phyloP scores from a whole-genome alignment of 2,329 filamentous ascomycete species.

The Xylariaceae sp. region DNA sequence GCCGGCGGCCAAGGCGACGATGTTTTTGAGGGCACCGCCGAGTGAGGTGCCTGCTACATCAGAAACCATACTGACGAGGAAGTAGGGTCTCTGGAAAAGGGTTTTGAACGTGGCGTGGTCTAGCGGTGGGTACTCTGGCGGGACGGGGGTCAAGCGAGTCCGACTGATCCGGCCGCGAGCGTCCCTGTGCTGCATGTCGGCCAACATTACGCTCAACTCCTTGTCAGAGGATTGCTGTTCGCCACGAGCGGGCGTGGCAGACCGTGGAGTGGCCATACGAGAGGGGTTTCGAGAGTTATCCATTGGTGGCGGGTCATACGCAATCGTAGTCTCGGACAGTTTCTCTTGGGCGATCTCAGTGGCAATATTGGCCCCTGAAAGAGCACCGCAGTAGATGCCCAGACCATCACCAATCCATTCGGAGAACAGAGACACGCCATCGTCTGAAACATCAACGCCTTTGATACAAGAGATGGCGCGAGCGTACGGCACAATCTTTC shows the following conservation, averaged over 20 bases:
- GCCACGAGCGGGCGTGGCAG: conserved; percentile 44
- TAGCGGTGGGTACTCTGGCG: conserved; percentile 75
- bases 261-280: conserved; percentile 43
- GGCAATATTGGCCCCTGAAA: conserved; percentile 95
- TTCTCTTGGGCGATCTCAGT: conserved; percentile 92
- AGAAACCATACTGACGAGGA: conserved; percentile 88
- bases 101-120: conserved; percentile 77
- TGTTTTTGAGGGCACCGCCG: conserved; percentile 91
- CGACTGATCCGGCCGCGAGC: conserved; percentile 61
- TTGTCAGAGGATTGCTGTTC: conserved; percentile 42
- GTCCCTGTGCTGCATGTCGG: conserved; percentile 60
- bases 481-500: conserved; percentile 85
- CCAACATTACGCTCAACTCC: conserved; percentile 47
- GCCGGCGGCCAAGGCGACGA: conserved; percentile 87
- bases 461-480: conserved; percentile 97
- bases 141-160: conserved; percentile 68
- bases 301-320: conserved; percentile 86
- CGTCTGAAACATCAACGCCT: conserved; percentile 86
- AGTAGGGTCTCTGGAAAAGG: conserved; percentile 94
- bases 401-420: conserved; percentile 89
- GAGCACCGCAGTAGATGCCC: conserved; percentile 92
- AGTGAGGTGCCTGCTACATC: conserved; percentile 97
- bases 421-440: conserved; percentile 82
- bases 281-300: conserved; percentile 71
- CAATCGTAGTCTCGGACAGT: conserved; percentile 94